phyloP scores from a whole-genome alignment of 495 filamentous ascomycete genomes.

The Parachaetomium inaequale region DNA sequence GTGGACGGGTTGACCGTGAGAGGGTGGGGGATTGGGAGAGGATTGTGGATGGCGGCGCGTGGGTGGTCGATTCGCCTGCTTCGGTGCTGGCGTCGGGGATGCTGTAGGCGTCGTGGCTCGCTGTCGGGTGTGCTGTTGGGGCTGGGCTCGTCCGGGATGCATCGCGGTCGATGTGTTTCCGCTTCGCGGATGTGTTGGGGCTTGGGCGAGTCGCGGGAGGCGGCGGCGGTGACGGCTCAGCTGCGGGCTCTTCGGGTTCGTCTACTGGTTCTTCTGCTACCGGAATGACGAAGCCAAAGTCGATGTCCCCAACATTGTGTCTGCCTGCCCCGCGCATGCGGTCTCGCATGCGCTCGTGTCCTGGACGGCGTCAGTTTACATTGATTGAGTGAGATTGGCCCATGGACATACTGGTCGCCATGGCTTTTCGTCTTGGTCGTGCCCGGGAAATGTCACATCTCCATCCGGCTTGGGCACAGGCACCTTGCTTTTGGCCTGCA shows the following conservation, averaged over 20 bases:
- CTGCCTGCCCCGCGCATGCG: slow-evolving; percentile 50
- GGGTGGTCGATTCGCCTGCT: not conserved
- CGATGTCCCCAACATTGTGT: slow-evolving; percentile 45
- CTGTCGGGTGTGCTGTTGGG: slow-evolving; percentile 2
- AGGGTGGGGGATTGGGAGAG: not conserved
- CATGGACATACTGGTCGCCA: slow-evolving; percentile 28
- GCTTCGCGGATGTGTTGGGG: slow-evolving; percentile 43
- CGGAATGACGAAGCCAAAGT: slow-evolving; percentile 45
- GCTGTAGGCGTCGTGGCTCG: slow-evolving; percentile 20
- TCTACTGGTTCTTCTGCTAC: slow-evolving; percentile 23
- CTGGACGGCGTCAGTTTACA: slow-evolving; percentile 10
- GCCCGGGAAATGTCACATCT: not conserved
- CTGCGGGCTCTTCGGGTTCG: slow-evolving; percentile 2
- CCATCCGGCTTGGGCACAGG: not conserved
- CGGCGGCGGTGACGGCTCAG: slow-evolving; percentile 23
- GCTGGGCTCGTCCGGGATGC: not conserved
- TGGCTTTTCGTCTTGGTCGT: not conserved
- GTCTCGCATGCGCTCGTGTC: slow-evolving; percentile 49
- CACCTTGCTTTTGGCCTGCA: not conserved
- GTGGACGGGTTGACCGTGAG: not conserved
- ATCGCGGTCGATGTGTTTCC: slow-evolving; percentile 28
- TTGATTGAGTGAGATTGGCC: no score
- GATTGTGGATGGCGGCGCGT: not conserved
- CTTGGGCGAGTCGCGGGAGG: slow-evolving; percentile 29
- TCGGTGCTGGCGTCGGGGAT: slow-evolving; percentile 21